Base-by-base conservation (phyloP, 2,329 filamentous ascomycete species). In the Diaporthe humulicola region DNA sequence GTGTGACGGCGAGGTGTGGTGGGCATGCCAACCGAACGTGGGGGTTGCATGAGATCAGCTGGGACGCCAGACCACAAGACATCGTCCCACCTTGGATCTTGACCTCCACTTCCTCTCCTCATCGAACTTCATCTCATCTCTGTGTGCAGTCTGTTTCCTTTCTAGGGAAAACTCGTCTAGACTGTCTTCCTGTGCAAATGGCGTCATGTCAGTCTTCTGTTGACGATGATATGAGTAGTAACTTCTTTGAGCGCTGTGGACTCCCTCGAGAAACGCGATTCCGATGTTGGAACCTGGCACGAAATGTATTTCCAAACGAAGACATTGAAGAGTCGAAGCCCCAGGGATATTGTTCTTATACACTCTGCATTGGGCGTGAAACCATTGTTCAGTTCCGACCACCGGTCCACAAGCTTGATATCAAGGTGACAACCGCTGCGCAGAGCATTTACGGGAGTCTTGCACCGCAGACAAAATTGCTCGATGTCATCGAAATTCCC, bases 301-400 rank as follows among this genome's bases (percentile, higher is more conserved):
- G 73, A 52, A 70, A 79, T 22, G 78, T 76, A 0, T 87, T 85
- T 66, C 81, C 83, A 0, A 76, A 75, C 7, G 69, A 74, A n/a
- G 70, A 77, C 4, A 78, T 86, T 36, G 76, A 77, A 4, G 81
- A 84, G 3, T 81, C 82, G 10, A 77, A 82, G 9, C 82, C 82
- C 7, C 88, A 90, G 76, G 88, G 88, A 25, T 88, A 87, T 76
- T 90, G 88, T 76, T 90, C 88, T 2, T 86, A 89, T 77, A 90
- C 88, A 0, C 75, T 89, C 9, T 79, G 82, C 33, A 80, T 87
- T 22, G 83, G 83, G 14, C 75, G 80, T 6, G 78, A 83, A n/a
- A 78, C 75, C 17, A 79, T 88, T 61, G 76, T 90, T 6, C 88
- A 90, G 78, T 89, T 90, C 75, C 85, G 88, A 3, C 87, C 88